Conservation (phyloP, 176 grass and related monocot genomes). For the Carex pumila region DNA sequence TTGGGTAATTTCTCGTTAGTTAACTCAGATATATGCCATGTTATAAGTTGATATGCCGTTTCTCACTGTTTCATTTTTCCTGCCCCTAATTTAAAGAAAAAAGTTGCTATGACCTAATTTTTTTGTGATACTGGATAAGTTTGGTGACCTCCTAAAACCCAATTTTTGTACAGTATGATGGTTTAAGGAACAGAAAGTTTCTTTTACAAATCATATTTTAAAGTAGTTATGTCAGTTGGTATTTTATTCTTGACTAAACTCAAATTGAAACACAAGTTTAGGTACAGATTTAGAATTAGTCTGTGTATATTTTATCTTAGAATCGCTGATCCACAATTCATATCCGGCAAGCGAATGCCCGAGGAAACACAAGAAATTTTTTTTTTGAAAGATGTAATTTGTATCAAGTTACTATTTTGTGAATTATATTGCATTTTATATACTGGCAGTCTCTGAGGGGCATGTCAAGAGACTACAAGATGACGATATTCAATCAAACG, state of each 20-base stretch:
- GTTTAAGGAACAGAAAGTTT: neutral
- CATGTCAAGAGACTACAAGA: conserved; percentile 78
- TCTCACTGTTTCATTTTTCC: neutral
- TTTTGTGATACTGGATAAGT: neutral
- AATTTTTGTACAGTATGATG: neutral
- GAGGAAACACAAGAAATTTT: neutral
- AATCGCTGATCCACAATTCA: neutral
- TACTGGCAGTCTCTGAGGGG: conserved; percentile 61
- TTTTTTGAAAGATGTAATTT: neutral
- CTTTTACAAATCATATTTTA: neutral
- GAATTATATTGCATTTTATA: neutral
- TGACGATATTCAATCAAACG: conserved; percentile 93
- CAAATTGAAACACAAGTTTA: neutral
- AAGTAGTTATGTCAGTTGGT: neutral
- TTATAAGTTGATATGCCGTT: neutral
- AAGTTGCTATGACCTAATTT: neutral
- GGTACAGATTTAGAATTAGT: neutral
- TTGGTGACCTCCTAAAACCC: neutral
- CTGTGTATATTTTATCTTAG: neutral
- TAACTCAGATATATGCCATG: neutral
- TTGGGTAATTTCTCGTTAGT: neutral
- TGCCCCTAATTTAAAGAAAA: too few species aligned
- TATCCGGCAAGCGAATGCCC: neutral
- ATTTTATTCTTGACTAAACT: neutral
- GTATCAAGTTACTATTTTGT: neutral